phyloP scores from a whole-genome alignment of 2,329 filamentous ascomycete species.

The Colletotrichum sp. region DNA sequence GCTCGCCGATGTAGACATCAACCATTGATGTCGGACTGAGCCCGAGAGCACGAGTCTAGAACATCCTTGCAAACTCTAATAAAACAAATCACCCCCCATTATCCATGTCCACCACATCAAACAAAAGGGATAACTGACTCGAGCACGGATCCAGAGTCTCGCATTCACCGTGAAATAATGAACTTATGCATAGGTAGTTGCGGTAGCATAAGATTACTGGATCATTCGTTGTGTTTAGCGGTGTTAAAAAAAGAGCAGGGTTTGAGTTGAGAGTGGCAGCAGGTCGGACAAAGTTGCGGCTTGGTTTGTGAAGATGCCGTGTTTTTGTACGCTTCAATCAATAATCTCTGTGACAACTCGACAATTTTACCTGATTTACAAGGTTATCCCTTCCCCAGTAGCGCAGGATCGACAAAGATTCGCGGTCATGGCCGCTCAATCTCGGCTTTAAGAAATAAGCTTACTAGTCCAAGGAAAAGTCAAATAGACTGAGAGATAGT shows the following conservation, averaged over 20 bases:
- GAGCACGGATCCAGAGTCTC: neutral
- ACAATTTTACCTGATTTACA: neutral
- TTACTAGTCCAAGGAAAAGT: neutral
- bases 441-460: neutral
- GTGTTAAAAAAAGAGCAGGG: neutral
- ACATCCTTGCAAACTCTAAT: neutral
- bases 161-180: neutral
- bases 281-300: neutral
- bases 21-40: neutral
- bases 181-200: neutral
- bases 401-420: neutral
- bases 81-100: accelerated
- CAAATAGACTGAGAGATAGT: neutral
- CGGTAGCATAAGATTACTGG: neutral
- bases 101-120: neutral
- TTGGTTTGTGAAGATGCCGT: accelerated
- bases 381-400: neutral
- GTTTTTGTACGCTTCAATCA: neutral
- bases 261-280: neutral
- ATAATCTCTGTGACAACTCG: neutral
- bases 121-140: neutral
- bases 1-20: neutral
- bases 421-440: neutral
- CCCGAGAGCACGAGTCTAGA: neutral
- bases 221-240: accelerated